Evolutionary conservation across 371 early-diverging fungal species (phyloP), one percentile per base, ranked within the genome.

Genomic region (Edhazardia aedis): DNA sequence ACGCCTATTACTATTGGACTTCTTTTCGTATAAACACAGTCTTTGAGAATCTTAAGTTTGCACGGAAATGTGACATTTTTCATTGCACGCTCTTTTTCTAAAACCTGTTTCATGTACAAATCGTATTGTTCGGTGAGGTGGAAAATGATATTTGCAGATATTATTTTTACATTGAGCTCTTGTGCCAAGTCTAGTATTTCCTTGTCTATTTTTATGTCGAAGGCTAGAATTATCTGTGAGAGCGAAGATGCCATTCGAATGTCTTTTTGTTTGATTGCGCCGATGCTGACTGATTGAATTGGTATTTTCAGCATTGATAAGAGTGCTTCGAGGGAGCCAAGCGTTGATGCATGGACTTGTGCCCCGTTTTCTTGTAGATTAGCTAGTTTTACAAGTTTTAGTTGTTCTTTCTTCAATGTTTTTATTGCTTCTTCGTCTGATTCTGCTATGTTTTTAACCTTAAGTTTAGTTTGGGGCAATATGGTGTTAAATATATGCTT

Each of bases 311-410:
- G 75, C 78, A 95, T 92, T 47, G 84, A 81, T 47, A 95, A 75
- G 57, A 98, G 77, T 14, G 99, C 99, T 77, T 98, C 98, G 45
- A 98, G 77, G 1, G 96, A 90, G 56, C 99, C 99, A 28, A 96
- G 76, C 19, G 96, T 98, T 16, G 88, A 87, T 1, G 98, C 93
- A 67, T 92, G 94, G 12, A 93, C 93, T 76, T 88, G 88, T 29
- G 95, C 94, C 75, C 99, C 99, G 33, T 29, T 54, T 55, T 64
- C 62, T 36, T 36, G 51, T 51, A 44, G 65, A 64, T 18, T 47
- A 22, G 36, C 51, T 49, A 12, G 56, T 51, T 48, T 61, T 9
- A 6, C n/a, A n/a, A n/a, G n/a, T n/a, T n/a, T n/a, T n/a, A n/a
- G n/a, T n/a, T n/a, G n/a, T n/a, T n/a, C n/a, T n/a, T n/a, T n/a